A percentile compares a stretch with the other conserved stretches of the same genome.
These are phyloP conservation scores for Aphanomyces astaci DNA, from an alignment of 352 stramenopile species.

Conservation along the genomic window DNA sequence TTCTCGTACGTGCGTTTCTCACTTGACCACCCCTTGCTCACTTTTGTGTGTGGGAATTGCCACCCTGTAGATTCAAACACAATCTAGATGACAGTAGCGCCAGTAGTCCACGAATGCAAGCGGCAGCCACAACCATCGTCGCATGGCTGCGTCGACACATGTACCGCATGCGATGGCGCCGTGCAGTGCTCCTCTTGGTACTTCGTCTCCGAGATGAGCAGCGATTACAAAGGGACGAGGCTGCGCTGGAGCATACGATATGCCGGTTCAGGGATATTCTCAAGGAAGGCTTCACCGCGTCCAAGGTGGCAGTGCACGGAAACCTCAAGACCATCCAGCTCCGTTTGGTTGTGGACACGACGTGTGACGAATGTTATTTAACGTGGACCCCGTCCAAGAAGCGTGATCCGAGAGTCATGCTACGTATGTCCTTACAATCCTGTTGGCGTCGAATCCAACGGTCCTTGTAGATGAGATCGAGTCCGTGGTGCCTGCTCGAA, in stretches of 20 bases:
- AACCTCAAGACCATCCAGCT: slow-evolving; percentile 58
- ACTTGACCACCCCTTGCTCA: too few relatives aligned
- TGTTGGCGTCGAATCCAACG: slow-evolving; percentile 4
- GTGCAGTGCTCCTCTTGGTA: slow-evolving; percentile 33
- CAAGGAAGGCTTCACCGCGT: slow-evolving; percentile 41
- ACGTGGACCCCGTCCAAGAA: slow-evolving; percentile 70
- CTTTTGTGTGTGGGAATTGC: background rate
- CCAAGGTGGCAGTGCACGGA: slow-evolving; percentile 64
- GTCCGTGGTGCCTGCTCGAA: slow-evolving; percentile 42
- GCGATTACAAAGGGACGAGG: slow-evolving; percentile 22
- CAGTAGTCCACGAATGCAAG: background rate
- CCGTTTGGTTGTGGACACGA: slow-evolving; percentile 37
- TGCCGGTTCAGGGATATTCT: slow-evolving; percentile 48
- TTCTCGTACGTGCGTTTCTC: slow-evolving; percentile 7
- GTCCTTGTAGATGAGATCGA: slow-evolving; percentile 45
- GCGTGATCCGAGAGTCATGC: slow-evolving; percentile 44
- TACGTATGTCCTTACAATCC: slow-evolving; percentile 35
- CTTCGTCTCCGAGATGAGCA: slow-evolving; percentile 35
- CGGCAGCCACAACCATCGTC: slow-evolving; percentile 27
- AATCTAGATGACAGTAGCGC: background rate
- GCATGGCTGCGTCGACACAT: slow-evolving; percentile 38
- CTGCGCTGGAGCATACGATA: slow-evolving; percentile 42
- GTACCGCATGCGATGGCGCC: slow-evolving; percentile 35
- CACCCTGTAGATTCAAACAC: slow-evolving; percentile 1
- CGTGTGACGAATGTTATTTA: slow-evolving; percentile 50